Evolutionary conservation across 2,329 filamentous ascomycete species (phyloP).

Genomic region (Botrytis fabae): DNA sequence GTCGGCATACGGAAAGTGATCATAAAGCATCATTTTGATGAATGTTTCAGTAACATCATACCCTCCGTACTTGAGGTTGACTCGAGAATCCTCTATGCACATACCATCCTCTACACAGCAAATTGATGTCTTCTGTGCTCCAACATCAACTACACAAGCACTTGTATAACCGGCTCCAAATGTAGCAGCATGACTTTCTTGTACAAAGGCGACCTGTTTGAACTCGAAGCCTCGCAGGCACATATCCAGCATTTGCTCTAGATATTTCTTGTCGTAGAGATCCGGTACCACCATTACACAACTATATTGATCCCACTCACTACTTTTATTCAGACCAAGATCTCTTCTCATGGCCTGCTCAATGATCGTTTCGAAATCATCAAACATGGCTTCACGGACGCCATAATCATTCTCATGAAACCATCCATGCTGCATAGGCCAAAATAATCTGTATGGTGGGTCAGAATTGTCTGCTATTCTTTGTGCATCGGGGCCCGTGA

Average conservation of each 20-base stretch:
- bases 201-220: slow-evolving; percentile 85
- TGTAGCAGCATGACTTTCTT: slow-evolving; percentile 91
- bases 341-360: slow-evolving; percentile 86
- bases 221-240: slow-evolving; percentile 90
- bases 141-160: slow-evolving; percentile 93
- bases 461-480: slow-evolving; percentile 86
- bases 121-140: slow-evolving; percentile 95
- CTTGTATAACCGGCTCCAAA: slow-evolving; percentile 95
- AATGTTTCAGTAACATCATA: slow-evolving; percentile 92
- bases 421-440: slow-evolving; percentile 84
- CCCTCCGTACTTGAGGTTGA: slow-evolving; percentile 94
- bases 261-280: slow-evolving; percentile 91
- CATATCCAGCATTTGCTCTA: slow-evolving; percentile 80
- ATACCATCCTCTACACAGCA: slow-evolving; percentile 97
- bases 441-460: slow-evolving; percentile 88
- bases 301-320: slow-evolving; percentile 85
- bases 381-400: slow-evolving; percentile 75
- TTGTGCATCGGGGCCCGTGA: slow-evolving; percentile 71
- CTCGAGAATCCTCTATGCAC: slow-evolving; percentile 87
- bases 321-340: slow-evolving; percentile 72
- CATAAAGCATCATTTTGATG: slow-evolving; percentile 95
- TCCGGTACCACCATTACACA: slow-evolving; percentile 98
- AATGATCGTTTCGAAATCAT: slow-evolving; percentile 84
- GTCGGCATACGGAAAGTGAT: slow-evolving; percentile 92
- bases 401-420: slow-evolving; percentile 88